These are phyloP conservation scores for Solanum stenotomum DNA, from an alignment of 257 asterid species.

Conservation along the genomic window DNA sequence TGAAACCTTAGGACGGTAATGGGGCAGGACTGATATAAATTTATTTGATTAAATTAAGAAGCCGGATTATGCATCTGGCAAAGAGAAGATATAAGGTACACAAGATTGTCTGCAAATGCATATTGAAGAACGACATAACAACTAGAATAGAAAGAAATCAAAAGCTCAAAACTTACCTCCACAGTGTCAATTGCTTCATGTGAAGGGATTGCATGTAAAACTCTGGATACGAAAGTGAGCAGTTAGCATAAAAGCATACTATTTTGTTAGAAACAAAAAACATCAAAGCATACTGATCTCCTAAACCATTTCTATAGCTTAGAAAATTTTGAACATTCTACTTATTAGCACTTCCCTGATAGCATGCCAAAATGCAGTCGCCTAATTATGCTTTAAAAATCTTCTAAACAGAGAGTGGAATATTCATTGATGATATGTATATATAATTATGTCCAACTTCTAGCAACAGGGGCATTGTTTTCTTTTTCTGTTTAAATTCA, in stretches of 20 bases:
- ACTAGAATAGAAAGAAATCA: not conserved
- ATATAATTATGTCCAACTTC: not conserved
- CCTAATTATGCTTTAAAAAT: not conserved
- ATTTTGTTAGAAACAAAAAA: not conserved
- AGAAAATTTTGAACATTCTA: not conserved
- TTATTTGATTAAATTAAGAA: not conserved
- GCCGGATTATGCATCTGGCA: not conserved
- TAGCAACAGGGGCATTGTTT: not conserved
- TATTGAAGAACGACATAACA: not conserved
- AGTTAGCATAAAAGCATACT: not conserved
- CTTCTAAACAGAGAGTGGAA: not conserved
- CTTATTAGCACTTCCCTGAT: not conserved
- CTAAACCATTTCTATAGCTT: not conserved
- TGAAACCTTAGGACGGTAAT: not conserved
- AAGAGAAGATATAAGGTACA: not conserved
- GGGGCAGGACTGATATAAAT: not conserved
- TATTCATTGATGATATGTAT: not conserved
- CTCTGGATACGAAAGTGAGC: conserved; percentile 34
- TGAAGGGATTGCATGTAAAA: conserved; percentile 89
- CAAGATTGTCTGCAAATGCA: not conserved
- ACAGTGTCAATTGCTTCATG: conserved; percentile 97
- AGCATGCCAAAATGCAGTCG: not conserved
- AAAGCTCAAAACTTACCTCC: conserved; percentile 40
- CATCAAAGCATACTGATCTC: not conserved
- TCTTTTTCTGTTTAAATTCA: not conserved